Evolutionary conservation across 192 early-diverging fungal genomes (phyloP).

Genomic region (Coemansia sp.): DNA sequence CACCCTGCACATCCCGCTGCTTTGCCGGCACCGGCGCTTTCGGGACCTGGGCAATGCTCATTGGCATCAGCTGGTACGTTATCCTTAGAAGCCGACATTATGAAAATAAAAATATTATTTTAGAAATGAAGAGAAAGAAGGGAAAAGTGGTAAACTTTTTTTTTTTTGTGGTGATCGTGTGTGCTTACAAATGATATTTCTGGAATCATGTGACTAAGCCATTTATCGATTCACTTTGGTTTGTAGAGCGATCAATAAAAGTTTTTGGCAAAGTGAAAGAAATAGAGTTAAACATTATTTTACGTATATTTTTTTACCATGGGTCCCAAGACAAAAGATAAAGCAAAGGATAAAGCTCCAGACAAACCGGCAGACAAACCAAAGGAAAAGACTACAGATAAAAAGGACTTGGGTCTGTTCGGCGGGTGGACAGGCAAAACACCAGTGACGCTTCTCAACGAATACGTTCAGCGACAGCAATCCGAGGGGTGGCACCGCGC

Average conservation of each 20-base stretch:
- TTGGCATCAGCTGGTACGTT: constrained; percentile 46
- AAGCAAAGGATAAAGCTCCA: too few species aligned
- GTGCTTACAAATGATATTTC: too few species aligned
- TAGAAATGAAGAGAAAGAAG: background rate
- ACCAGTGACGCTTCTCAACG: constrained; percentile 74
- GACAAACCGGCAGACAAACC: background rate
- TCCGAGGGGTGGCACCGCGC: constrained; percentile 75
- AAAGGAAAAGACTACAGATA: background rate
- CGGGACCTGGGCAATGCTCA: constrained; percentile 79
- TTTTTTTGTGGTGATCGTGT: too few species aligned
- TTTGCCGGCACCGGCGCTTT: constrained; percentile 71
- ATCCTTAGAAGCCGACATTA: background rate
- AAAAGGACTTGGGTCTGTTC: constrained; percentile 48
- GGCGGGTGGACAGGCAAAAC: constrained; percentile 89
- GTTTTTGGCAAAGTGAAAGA: too few species aligned
- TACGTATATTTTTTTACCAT: too few species aligned
- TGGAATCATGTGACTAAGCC: too few species aligned
- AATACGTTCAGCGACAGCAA: constrained; percentile 66
- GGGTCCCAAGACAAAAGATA: too few species aligned
- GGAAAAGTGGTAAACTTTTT: background rate
- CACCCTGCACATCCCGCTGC: constrained; percentile 80
- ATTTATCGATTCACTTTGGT: too few species aligned
- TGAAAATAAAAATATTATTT: background rate
- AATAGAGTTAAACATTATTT: too few species aligned
- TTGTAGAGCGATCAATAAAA: too few species aligned